Conservation (phyloP, 2,329 filamentous ascomycete species). For the Stagonosporopsis cucurbitacearum region DNA sequence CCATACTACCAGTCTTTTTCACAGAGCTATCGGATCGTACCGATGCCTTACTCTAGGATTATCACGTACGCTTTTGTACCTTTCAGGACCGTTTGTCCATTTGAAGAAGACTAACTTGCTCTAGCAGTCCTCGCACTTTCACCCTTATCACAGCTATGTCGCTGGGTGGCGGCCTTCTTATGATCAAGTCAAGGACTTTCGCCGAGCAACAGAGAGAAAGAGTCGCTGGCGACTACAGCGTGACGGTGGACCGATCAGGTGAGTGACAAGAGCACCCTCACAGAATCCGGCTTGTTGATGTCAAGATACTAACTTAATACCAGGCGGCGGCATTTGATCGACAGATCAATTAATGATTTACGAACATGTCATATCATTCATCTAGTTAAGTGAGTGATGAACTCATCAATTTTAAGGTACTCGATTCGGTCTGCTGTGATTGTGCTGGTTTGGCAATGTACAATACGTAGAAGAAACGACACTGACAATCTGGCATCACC, state of each 20-base stretch:
- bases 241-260: slow-evolving; percentile 47
- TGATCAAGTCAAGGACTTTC: slow-evolving; percentile 40
- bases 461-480: not conserved
- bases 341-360: not conserved
- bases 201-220: slow-evolving; percentile 39
- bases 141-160: slow-evolving; percentile 40
- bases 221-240: slow-evolving; percentile 43
- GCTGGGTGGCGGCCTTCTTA: slow-evolving; percentile 42
- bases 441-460: not conserved
- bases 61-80: slow-evolving; percentile 36
- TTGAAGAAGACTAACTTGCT: slow-evolving; percentile 23
- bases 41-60: slow-evolving; percentile 41
- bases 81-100: slow-evolving; percentile 3
- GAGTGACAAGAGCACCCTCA: not conserved
- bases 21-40: not conserved
- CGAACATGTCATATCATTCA: not conserved
- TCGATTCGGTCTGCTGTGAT: not conserved
- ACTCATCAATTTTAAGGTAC: too few relatives aligned
- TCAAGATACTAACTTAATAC: not conserved
- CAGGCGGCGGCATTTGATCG: slow-evolving; percentile 15
- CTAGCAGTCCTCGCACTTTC: slow-evolving; percentile 41
- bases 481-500: not conserved
- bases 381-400: not conserved
- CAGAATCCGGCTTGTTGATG: not conserved
- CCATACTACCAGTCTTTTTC: not conserved